These are phyloP conservation scores for Fusarium luffae DNA, from an alignment of 2,329 filamentous ascomycete species.

Conservation along the genomic window DNA sequence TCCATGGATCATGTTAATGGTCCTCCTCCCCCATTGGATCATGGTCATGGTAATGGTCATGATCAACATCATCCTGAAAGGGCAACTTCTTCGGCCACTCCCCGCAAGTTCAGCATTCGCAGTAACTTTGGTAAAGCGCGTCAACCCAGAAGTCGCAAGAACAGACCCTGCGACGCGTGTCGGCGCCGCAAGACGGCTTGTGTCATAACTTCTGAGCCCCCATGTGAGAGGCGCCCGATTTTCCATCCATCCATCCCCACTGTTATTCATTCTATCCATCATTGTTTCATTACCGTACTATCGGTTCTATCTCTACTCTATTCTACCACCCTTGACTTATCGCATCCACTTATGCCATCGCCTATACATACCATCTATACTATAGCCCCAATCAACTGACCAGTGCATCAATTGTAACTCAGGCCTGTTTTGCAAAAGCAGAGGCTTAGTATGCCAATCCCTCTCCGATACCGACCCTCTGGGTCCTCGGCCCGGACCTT, in stretches of 20 bases:
- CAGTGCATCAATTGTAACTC: slow-evolving; percentile 6
- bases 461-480: slow-evolving; percentile 38
- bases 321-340: slow-evolving; percentile 3
- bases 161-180: slow-evolving; percentile 59
- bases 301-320: background rate
- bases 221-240: slow-evolving; percentile 51
- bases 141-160: slow-evolving; percentile 58
- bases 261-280: background rate
- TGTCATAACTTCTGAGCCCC: slow-evolving; percentile 56
- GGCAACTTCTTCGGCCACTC: slow-evolving; percentile 27
- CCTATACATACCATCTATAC: background rate
- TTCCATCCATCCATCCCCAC: background rate
- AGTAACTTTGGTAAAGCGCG: slow-evolving; percentile 56
- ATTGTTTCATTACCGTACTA: background rate
- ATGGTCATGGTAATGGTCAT: background rate
- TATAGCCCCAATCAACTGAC: slow-evolving; percentile 17
- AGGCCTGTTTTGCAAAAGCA: slow-evolving; percentile 52
- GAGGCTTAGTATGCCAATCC: slow-evolving; percentile 50
- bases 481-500: slow-evolving; percentile 2
- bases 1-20: background rate
- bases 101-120: slow-evolving; percentile 55
- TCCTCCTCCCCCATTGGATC: background rate
- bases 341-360: slow-evolving; percentile 5
- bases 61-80: background rate
- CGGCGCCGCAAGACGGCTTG: slow-evolving; percentile 60